Evolutionary conservation across 345 rosid species (phyloP).

Genomic region (Ceriops decandra): DNA sequence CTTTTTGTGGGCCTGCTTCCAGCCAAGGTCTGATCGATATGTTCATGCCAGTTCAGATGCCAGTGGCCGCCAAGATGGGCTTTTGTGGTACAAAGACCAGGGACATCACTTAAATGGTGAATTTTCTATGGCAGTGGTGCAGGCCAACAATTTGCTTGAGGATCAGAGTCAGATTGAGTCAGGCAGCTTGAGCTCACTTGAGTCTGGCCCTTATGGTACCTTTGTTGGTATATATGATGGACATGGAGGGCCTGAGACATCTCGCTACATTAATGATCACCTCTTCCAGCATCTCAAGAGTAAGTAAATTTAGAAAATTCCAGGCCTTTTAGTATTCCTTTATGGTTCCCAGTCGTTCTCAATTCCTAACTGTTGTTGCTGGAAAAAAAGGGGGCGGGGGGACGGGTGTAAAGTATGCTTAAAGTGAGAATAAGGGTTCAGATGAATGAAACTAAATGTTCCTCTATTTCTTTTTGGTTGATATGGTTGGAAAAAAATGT

Average conservation of each 20-base stretch:
- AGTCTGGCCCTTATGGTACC: slow-evolving; percentile 73
- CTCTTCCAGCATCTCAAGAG: slow-evolving; percentile 77
- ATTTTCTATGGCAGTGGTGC: slow-evolving; percentile 93
- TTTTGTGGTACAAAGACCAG: slow-evolving; percentile 71
- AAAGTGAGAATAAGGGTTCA: not conserved
- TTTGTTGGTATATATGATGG: slow-evolving; percentile 90
- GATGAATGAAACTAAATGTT: not conserved
- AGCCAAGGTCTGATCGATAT: slow-evolving; percentile 67
- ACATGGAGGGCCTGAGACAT: slow-evolving; percentile 89
- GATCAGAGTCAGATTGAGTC: slow-evolving; percentile 94
- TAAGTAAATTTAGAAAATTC: slow-evolving; percentile 27
- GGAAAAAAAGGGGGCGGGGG: not conserved
- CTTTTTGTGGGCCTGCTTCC: slow-evolving; percentile 78
- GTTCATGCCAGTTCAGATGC: slow-evolving; percentile 52
- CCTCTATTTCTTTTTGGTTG: no score
- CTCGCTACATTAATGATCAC: slow-evolving; percentile 69
- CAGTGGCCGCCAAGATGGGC: slow-evolving; percentile 75
- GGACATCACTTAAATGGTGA: slow-evolving; percentile 80
- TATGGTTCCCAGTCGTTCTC: slow-evolving; percentile 6
- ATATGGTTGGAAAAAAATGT: no score
- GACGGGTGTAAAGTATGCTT: not conserved
- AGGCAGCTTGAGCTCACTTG: slow-evolving; percentile 55
- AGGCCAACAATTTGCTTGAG: slow-evolving; percentile 84
- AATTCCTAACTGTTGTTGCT: not conserved
- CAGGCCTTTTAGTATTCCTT: slow-evolving; percentile 13